Evolutionary conservation across 2,329 filamentous ascomycete species (phyloP).

Genomic region (Fusarium lateritium): DNA sequence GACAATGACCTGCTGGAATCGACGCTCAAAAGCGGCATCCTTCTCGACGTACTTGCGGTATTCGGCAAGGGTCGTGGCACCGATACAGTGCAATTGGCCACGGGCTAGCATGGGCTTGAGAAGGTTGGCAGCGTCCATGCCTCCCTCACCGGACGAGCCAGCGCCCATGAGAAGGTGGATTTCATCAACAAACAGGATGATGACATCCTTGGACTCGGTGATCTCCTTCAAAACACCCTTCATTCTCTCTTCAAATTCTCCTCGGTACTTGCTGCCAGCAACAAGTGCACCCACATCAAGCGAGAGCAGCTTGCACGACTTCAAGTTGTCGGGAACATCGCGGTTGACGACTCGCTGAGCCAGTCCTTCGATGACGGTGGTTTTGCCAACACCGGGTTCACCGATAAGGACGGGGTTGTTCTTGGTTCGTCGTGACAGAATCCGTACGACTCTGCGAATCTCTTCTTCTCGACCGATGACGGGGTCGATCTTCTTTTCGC

Average conservation of each 20-base stretch:
- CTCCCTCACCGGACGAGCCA: slow-evolving; percentile 92
- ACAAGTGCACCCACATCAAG: slow-evolving; percentile 96
- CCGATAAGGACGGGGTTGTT: slow-evolving; percentile 99
- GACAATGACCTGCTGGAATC: slow-evolving; percentile 98
- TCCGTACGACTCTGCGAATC: slow-evolving; percentile 91
- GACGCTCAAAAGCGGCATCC: slow-evolving; percentile 96
- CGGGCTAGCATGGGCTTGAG: slow-evolving; percentile 98
- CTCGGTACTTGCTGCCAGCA: slow-evolving; percentile 97
- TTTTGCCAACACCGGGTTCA: slow-evolving; percentile 98
- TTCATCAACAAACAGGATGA: slow-evolving; percentile 98
- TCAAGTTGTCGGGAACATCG: slow-evolving; percentile 95
- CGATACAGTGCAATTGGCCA: slow-evolving; percentile 97
- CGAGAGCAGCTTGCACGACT: slow-evolving; percentile 92
- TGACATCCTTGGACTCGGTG: slow-evolving; percentile 93
- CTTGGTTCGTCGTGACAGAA: slow-evolving; percentile 93
- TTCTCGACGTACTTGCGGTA: slow-evolving; percentile 99
- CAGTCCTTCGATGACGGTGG: slow-evolving; percentile 95
- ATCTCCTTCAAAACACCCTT: slow-evolving; percentile 99
- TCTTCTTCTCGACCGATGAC: slow-evolving; percentile 98
- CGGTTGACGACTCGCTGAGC: slow-evolving; percentile 96
- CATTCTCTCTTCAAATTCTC: slow-evolving; percentile 99
- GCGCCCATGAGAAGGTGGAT: slow-evolving; percentile 99
- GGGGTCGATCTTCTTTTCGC: slow-evolving; percentile 97
- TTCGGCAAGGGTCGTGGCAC: slow-evolving; percentile 93
- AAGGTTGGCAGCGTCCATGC: slow-evolving; percentile 98